phyloP scores from a whole-genome alignment of 768 basidiomycete genomes.

The Hysterangium stoloniferum region DNA sequence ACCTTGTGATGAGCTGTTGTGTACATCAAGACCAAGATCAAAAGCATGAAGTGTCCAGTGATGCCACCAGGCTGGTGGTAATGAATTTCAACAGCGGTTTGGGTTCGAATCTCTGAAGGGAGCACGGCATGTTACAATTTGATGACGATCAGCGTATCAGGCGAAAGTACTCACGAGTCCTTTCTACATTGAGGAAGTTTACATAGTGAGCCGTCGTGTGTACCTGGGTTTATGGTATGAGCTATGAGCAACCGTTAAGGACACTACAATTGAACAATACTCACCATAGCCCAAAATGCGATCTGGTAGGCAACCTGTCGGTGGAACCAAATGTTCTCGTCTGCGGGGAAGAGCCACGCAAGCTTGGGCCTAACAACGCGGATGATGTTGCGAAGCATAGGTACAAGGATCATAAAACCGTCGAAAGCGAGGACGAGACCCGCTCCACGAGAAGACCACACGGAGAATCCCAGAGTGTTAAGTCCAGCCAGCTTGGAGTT shows the following conservation, averaged over 20 bases:
- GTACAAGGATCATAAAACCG: slow-evolving; percentile 79
- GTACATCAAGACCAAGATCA: slow-evolving; percentile 91
- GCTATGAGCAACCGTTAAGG: not conserved
- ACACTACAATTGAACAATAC: too few relatives aligned
- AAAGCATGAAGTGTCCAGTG: slow-evolving; percentile 91
- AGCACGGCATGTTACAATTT: not conserved
- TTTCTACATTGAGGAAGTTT: slow-evolving; percentile 89
- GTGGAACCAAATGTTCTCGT: slow-evolving; percentile 96
- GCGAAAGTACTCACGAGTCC: slow-evolving; percentile 53
- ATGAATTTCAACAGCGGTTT: slow-evolving; percentile 76
- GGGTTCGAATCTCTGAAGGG: slow-evolving; percentile 63
- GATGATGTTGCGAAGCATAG: slow-evolving; percentile 85
- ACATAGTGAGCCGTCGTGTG: slow-evolving; percentile 92
- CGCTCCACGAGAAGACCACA: slow-evolving; percentile 88
- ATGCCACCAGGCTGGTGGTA: slow-evolving; percentile 88
- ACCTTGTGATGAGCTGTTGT: slow-evolving; percentile 86
- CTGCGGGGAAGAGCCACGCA: slow-evolving; percentile 80
- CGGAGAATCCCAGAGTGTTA: slow-evolving; percentile 74
- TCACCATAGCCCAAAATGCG: slow-evolving; percentile 80
- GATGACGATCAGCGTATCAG: slow-evolving; percentile 1
- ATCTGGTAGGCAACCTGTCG: slow-evolving; percentile 90
- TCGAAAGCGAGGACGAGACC: slow-evolving; percentile 86
- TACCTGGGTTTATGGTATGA: slow-evolving; percentile 22
- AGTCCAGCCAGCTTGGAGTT: slow-evolving; percentile 63
- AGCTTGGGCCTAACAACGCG: slow-evolving; percentile 75